Conservation (phyloP, 176 grass and related monocot species). For the Musa itinerans region DNA sequence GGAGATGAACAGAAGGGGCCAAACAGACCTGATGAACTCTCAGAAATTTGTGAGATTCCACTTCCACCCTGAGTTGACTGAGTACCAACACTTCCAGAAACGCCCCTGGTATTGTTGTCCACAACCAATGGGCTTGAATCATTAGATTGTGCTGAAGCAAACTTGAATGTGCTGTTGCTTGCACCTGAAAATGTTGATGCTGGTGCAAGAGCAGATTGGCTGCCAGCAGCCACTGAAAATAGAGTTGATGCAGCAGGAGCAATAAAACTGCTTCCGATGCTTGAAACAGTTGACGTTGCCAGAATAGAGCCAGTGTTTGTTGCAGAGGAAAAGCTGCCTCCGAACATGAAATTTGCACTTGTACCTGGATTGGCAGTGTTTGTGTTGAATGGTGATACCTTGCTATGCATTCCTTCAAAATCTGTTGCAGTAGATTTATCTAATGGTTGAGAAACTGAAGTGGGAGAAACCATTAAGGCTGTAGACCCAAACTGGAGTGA, state of each 20-base stretch:
- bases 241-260: slow-evolving; percentile 19
- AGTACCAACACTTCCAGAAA: slow-evolving; percentile 24
- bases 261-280: neutral
- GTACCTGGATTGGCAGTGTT: neutral
- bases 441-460: neutral
- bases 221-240: slow-evolving; percentile 6
- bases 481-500: neutral
- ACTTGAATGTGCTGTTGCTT: too few relatives aligned
- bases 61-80: slow-evolving; percentile 21
- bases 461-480: slow-evolving; percentile 1
- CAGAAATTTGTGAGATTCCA: slow-evolving; percentile 15
- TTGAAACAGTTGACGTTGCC: neutral
- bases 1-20: slow-evolving; percentile 8
- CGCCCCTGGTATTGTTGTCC: slow-evolving; percentile 19
- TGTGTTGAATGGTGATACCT: neutral
- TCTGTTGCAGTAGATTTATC: slow-evolving; percentile 23
- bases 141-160: slow-evolving; percentile 32
- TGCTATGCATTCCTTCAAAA: neutral
- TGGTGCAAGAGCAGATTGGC: too few relatives aligned
- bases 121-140: slow-evolving; percentile 21
- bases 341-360: neutral
- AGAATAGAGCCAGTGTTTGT: neutral
- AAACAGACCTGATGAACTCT: slow-evolving; percentile 30
- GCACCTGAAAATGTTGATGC: too few relatives aligned
- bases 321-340: neutral